Percentiles rank a stretch among this genome's conserved stretches.
phyloP scores from a whole-genome alignment of 1,139 yeast species.

The Hanseniaspora sp. region DNA sequence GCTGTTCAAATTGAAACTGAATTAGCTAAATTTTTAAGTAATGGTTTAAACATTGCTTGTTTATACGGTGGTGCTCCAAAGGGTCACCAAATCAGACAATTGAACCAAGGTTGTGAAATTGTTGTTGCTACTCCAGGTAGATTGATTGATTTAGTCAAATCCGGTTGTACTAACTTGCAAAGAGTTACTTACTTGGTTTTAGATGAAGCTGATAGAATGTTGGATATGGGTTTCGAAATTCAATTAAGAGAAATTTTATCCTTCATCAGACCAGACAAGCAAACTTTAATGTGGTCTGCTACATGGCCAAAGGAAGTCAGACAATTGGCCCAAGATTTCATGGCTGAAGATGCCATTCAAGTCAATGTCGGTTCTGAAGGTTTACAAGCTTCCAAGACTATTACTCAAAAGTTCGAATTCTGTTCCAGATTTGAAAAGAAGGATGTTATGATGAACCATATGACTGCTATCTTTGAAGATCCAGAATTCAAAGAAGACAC shows the following conservation, averaged over 20 bases:
- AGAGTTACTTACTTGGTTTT: slow-evolving; percentile 94
- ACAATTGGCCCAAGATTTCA: slow-evolving; percentile 79
- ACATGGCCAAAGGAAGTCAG: slow-evolving; percentile 99
- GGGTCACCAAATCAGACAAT: slow-evolving; percentile 93
- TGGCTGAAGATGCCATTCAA: slow-evolving; percentile 76
- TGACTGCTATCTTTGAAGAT: slow-evolving; percentile 74
- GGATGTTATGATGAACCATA: slow-evolving; percentile 74
- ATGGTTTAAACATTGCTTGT: slow-evolving; percentile 93
- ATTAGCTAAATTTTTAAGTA: slow-evolving; percentile 84
- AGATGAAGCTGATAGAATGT: slow-evolving; percentile 94
- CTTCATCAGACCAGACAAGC: slow-evolving; percentile 94
- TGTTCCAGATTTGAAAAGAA: slow-evolving; percentile 86
- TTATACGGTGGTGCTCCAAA: slow-evolving; percentile 99
- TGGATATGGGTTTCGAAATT: slow-evolving; percentile 97
- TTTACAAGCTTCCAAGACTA: slow-evolving; percentile 91
- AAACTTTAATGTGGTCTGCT: slow-evolving; percentile 98
- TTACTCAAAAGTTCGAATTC: slow-evolving; percentile 87
- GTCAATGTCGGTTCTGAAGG: slow-evolving; percentile 94
- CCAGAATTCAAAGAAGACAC: slow-evolving; percentile 37
- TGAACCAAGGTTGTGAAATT: slow-evolving; percentile 90
- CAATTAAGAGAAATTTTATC: slow-evolving; percentile 91
- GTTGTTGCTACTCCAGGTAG: slow-evolving; percentile 98
- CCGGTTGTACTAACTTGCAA: slow-evolving; percentile 86
- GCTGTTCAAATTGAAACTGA: slow-evolving; percentile 96
- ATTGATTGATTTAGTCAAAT: slow-evolving; percentile 91